Percentiles rank a stretch among this genome's conserved stretches.
phyloP scores from a whole-genome alignment of 1,139 yeast species.

The Zygoascus hellenicus region DNA sequence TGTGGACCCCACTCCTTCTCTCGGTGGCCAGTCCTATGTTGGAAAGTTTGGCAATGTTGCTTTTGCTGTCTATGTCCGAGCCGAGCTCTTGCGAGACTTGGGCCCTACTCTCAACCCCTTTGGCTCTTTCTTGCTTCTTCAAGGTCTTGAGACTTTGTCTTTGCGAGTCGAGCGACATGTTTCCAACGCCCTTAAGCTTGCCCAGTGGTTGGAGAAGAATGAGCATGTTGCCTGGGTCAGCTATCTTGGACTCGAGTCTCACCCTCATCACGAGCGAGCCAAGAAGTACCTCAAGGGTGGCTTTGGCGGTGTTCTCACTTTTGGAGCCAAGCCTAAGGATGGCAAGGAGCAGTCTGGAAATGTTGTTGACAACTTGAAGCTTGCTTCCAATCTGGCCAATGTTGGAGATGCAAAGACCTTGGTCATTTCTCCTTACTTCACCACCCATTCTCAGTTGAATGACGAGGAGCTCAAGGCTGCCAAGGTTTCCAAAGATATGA shows the following conservation, averaged over 20 bases:
- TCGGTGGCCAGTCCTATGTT: conserved; percentile 79
- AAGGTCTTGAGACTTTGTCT: conserved; percentile 91
- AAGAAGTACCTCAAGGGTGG: conserved; percentile 74
- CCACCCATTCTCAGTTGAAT: conserved; percentile 87
- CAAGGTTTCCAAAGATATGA: conserved; percentile 82
- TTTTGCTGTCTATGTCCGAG: conserved; percentile 71
- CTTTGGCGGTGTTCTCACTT: conserved; percentile 81
- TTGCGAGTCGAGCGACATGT: conserved; percentile 92
- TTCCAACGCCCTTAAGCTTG: conserved; percentile 74
- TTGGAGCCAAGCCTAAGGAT: conserved; percentile 64
- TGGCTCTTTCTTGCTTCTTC: conserved; percentile 75
- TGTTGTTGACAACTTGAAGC: conserved; percentile 73
- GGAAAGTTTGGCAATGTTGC: conserved; percentile 81
- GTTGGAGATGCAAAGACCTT: conserved; percentile 95
- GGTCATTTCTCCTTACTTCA: conserved; percentile 91
- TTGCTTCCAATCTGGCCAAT: conserved; percentile 90
- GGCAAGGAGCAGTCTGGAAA: conserved; percentile 62
- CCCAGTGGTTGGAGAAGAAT: conserved; percentile 65
- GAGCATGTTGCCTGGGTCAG: conserved; percentile 81
- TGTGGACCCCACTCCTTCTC: conserved; percentile 84
- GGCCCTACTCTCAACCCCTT: conserved; percentile 91
- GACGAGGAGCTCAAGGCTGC: conserved; percentile 74
- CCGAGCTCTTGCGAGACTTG: conserved; percentile 83
- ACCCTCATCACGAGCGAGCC: conserved; percentile 74
- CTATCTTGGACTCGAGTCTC: conserved; percentile 83